These are phyloP conservation scores for Fusarium haematococcum DNA, from an alignment of 2,329 filamentous ascomycete genomes.

Conservation along the genomic window DNA sequence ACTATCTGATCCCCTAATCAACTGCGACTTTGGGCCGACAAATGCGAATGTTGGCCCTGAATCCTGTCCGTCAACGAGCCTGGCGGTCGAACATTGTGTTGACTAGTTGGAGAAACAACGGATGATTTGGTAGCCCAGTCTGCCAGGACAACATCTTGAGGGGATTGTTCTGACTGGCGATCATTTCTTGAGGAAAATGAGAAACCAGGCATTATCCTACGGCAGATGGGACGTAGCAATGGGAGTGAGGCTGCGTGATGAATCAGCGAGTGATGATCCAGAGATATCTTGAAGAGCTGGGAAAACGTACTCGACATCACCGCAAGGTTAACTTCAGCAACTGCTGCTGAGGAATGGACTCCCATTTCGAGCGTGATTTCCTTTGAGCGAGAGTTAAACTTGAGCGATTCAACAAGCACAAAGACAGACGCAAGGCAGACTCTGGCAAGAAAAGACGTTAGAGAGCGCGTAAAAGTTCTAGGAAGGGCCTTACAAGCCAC, in stretches of 20 bases:
- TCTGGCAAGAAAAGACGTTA: not conserved
- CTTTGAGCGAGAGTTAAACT: slow-evolving; percentile 25
- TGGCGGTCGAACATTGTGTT: not conserved
- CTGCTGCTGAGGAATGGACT: slow-evolving; percentile 39
- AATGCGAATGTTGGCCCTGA: not conserved
- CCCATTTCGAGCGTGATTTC: slow-evolving; percentile 43
- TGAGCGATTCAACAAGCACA: slow-evolving; percentile 35
- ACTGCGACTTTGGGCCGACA: not conserved
- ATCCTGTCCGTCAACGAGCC: not conserved
- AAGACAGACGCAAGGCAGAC: slow-evolving; percentile 42
- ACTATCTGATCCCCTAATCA: not conserved
- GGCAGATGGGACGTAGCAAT: slow-evolving; percentile 30
- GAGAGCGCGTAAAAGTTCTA: not conserved
- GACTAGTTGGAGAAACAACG: not conserved
- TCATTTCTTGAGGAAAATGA: slow-evolving; percentile 13
- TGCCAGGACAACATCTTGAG: not conserved
- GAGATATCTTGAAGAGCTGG: not conserved
- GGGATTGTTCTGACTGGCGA: not conserved
- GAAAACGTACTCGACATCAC: slow-evolving; percentile 41
- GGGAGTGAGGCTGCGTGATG: slow-evolving; percentile 26
- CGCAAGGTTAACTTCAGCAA: slow-evolving; percentile 44
- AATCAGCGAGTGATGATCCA: not conserved
- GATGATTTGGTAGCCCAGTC: not conserved
- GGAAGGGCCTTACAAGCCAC: slow-evolving; percentile 38
- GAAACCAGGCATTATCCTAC: slow-evolving; percentile 14